Percentiles rank a stretch among this genome's conserved stretches.
Conservation (phyloP, 345 rosid species). For the Orychophragmus violaceus region DNA sequence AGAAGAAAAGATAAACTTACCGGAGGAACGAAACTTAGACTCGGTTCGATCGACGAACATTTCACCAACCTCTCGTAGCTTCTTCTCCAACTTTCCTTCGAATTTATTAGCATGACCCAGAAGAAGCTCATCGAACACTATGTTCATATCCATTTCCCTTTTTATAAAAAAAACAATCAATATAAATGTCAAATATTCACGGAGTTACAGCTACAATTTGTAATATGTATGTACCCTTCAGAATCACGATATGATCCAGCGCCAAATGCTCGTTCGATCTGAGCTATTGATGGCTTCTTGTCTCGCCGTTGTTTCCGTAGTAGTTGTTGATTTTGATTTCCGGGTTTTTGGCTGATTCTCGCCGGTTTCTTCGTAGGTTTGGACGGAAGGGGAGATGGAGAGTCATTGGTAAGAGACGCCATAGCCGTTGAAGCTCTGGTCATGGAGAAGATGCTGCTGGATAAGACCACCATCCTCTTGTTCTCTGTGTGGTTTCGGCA, state of each 20-base stretch:
- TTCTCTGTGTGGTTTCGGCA: slow-evolving; percentile 8
- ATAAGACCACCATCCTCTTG: slow-evolving; percentile 28
- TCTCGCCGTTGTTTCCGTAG: slow-evolving; percentile 15
- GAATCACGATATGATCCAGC: slow-evolving; percentile 69
- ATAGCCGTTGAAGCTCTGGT: slow-evolving; percentile 13
- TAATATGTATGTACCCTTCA: slow-evolving; percentile 33
- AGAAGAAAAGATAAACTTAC: slow-evolving; percentile 21
- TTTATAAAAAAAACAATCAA: not conserved
- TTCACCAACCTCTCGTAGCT: slow-evolving; percentile 71
- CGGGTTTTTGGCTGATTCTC: not conserved
- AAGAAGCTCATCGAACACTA: slow-evolving; percentile 41
- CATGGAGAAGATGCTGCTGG: slow-evolving; percentile 11
- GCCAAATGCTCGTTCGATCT: slow-evolving; percentile 71
- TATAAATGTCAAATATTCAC: not conserved
- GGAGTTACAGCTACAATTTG: not conserved
- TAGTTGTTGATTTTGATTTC: slow-evolving; percentile 1
- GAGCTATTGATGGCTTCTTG: slow-evolving; percentile 40
- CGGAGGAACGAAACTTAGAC: slow-evolving; percentile 43
- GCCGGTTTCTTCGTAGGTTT: not conserved
- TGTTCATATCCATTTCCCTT: slow-evolving; percentile 42
- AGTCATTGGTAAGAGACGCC: slow-evolving; percentile 15
- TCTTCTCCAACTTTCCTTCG: slow-evolving; percentile 55
- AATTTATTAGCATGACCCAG: slow-evolving; percentile 36
- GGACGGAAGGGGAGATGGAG: slow-evolving; percentile 8
- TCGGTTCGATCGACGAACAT: slow-evolving; percentile 45